Evolutionary conservation across 345 rosid species (phyloP).

Genomic region (Dovyalis caffra): DNA sequence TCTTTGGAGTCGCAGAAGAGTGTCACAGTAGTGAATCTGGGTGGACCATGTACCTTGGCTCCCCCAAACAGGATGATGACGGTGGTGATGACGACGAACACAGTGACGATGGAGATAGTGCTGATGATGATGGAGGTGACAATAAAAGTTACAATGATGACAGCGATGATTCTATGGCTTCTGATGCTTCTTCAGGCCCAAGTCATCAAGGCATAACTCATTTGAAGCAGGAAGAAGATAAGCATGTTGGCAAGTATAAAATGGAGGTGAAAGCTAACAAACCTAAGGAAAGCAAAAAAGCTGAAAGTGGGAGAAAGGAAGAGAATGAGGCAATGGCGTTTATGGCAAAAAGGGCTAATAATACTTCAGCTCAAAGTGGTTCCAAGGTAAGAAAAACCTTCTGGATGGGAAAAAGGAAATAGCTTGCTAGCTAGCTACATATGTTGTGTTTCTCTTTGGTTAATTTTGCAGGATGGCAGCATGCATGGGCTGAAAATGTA

Average conservation of each 20-base stretch:
- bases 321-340: conserved; percentile 17
- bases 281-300: conserved; percentile 5
- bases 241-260: neutral
- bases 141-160: conserved; percentile 9
- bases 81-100: conserved; percentile 13
- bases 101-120: conserved; percentile 2
- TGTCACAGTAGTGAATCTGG: conserved; percentile 67
- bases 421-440: neutral
- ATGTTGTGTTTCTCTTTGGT: neutral
- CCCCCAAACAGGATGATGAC: conserved; percentile 32
- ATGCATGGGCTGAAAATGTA: neutral
- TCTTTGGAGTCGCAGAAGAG: conserved; percentile 45
- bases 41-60: conserved; percentile 69
- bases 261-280: conserved; percentile 6
- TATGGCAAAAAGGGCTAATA: conserved; percentile 1
- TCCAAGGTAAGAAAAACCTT: conserved; percentile 40
- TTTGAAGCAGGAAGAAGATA: conserved; percentile 16
- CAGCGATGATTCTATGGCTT: conserved; percentile 60
- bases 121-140: conserved; percentile 10
- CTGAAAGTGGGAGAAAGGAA: conserved; percentile 5
- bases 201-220: conserved; percentile 25
- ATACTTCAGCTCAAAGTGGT: conserved; percentile 24
- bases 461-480: neutral
- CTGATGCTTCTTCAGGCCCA: conserved; percentile 72
- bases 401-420: conserved; percentile 34